phyloP scores from a whole-genome alignment of 441 rosid species.

The Brassica balearica region DNA sequence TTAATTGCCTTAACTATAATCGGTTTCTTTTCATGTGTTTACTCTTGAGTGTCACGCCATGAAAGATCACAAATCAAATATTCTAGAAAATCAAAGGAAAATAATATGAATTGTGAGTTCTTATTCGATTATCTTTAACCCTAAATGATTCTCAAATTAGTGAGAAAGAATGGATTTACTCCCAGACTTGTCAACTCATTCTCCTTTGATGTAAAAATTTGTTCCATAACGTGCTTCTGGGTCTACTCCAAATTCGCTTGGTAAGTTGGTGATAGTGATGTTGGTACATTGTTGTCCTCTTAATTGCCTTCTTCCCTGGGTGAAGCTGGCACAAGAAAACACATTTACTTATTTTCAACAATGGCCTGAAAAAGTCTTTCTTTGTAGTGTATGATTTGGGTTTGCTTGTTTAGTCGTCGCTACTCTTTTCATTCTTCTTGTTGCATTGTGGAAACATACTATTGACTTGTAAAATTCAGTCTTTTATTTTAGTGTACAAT shows the following conservation, averaged over 20 bases:
- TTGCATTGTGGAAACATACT: neutral
- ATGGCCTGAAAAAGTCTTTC: constrained; percentile 3
- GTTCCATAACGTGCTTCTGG: constrained; percentile 15
- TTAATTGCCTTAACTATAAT: neutral
- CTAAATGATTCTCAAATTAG: neutral
- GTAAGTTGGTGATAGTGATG: neutral
- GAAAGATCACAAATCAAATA: neutral
- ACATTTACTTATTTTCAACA: neutral
- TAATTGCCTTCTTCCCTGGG: neutral
- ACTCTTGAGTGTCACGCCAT: neutral
- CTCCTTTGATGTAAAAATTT: neutral
- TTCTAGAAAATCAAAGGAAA: too few species aligned
- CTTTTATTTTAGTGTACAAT: neutral
- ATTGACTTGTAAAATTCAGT: constrained; percentile 8
- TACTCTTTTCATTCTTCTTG: neutral
- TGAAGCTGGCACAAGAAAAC: constrained; percentile 5
- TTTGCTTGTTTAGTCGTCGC: neutral
- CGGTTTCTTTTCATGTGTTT: neutral
- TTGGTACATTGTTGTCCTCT: neutral
- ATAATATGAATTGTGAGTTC: neutral
- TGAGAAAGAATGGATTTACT: neutral
- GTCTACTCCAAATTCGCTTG: neutral
- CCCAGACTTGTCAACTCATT: neutral
- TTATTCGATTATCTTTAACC: too few species aligned
- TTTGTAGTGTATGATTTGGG: constrained; percentile 1